phyloP scores from a whole-genome alignment of 2,329 filamentous ascomycete species.

The Colletotrichum sp. region DNA sequence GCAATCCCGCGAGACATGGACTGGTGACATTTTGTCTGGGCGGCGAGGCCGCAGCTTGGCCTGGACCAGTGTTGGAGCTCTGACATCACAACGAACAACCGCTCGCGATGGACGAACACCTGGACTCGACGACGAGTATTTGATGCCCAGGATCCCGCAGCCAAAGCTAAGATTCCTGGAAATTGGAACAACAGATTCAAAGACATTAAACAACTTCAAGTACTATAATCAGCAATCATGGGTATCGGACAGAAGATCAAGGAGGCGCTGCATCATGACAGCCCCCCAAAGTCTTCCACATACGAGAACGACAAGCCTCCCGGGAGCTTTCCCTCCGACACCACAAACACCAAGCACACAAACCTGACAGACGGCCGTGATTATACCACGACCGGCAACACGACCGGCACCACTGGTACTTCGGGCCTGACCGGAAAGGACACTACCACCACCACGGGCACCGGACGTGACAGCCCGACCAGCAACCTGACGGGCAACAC shows the following conservation, averaged over 20 bases:
- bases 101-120: neutral
- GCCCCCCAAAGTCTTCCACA: neutral
- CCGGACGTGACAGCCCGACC: slow-evolving; percentile 15
- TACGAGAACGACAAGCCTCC: slow-evolving; percentile 7
- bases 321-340: slow-evolving; percentile 15
- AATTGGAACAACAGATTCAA: neutral
- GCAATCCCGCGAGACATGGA: neutral
- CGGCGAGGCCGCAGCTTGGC: neutral
- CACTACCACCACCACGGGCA: slow-evolving; percentile 45
- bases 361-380: neutral
- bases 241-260: slow-evolving; percentile 23
- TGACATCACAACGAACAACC: slow-evolving; percentile 4
- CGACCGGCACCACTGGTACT: neutral
- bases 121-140: neutral
- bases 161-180: neutral
- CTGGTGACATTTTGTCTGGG: neutral
- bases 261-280: slow-evolving; percentile 19
- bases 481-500: neutral
- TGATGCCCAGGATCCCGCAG: neutral
- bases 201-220: neutral
- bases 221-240: slow-evolving; percentile 10
- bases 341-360: slow-evolving; percentile 1
- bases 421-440: slow-evolving; percentile 23
- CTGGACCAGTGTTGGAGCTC: neutral
- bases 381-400: neutral